Evolutionary conservation across 148 eudicot genomes (phyloP).

Genomic region (Nyssa sinensis): DNA sequence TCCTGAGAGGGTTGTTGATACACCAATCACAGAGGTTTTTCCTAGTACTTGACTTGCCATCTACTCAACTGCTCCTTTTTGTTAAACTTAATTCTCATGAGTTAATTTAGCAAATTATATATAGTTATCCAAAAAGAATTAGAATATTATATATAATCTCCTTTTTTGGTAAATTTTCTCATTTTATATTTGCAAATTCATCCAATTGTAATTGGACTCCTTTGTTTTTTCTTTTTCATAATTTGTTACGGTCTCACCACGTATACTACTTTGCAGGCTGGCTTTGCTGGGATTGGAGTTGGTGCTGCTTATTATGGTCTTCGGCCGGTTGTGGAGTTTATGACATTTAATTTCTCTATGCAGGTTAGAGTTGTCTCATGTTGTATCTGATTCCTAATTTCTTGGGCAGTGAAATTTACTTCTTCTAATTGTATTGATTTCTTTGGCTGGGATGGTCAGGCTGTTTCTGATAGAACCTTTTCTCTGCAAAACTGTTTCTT

Average conservation of each 20-base stretch:
- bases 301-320: slow-evolving; percentile 87
- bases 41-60: background rate
- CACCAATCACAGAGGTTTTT: slow-evolving; percentile 90
- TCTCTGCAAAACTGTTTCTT: too few species aligned
- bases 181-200: background rate
- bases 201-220: background rate
- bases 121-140: too few species aligned
- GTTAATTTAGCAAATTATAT: too few species aligned
- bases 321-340: slow-evolving; percentile 74
- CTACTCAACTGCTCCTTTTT: background rate
- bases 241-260: background rate
- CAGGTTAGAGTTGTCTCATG: slow-evolving; percentile 45
- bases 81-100: too few species aligned
- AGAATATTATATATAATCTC: too few species aligned
- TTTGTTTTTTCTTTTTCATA: background rate
- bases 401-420: too few species aligned
- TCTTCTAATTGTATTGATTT: too few species aligned
- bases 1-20: slow-evolving; percentile 78
- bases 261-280: slow-evolving; percentile 51
- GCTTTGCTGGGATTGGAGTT: slow-evolving; percentile 91
- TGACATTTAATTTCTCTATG: slow-evolving; percentile 95
- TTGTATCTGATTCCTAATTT: background rate
- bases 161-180: background rate
- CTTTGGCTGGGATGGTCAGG: too few species aligned
- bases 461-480: too few species aligned